Base-by-base conservation (phyloP, 1,139 yeast species). In the Pichia sp. region DNA sequence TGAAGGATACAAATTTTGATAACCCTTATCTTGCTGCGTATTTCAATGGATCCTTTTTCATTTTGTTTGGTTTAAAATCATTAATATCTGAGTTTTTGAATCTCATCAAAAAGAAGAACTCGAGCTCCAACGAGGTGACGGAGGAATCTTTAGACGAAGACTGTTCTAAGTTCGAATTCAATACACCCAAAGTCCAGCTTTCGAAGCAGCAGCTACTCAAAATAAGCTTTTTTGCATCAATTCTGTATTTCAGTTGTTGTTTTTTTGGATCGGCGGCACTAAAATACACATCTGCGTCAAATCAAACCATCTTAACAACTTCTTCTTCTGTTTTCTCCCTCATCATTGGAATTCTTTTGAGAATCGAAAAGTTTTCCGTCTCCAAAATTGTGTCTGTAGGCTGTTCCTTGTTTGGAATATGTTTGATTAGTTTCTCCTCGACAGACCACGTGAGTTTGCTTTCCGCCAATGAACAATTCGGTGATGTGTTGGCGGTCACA, bases 301-400 rank as follows among this genome's bases (percentile, higher is more conserved):
- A 73, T 52, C 75, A 69, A 54, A 73, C 79, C 0, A 73, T 75
- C 3, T 56, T 76, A 32, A 68, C 78, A 4, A 69, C 79, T 6
- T 68, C 78, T 0, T 69, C 79, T 1, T 72, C 80, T 4, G 66
- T 74, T 3, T 76, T 75, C 55, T 72, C 80, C 0, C 61, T 76
- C 35, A 52, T 74, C 9, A 60, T 74, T 27, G 77, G 80, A 0
- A 64, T 60, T 1, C 37, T 61, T 9, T 55, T 68, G 29, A 64
- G 64, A 28, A 68, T 72, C 27, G 81, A 76, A 49, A 55, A 54
- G 16, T 66, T 75, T 48, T 60, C 75, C 8, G 2, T 62, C n/a
- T 65, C 66, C 42, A 76, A 76, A 51, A 47, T 71, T 0, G 41
- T 66, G 3, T 73, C 80, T 45, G 73, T 72, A n/a, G 41, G 62